These are phyloP conservation scores for Syzygium malaccense DNA, from an alignment of 441 rosid species.

Conservation along the genomic window DNA sequence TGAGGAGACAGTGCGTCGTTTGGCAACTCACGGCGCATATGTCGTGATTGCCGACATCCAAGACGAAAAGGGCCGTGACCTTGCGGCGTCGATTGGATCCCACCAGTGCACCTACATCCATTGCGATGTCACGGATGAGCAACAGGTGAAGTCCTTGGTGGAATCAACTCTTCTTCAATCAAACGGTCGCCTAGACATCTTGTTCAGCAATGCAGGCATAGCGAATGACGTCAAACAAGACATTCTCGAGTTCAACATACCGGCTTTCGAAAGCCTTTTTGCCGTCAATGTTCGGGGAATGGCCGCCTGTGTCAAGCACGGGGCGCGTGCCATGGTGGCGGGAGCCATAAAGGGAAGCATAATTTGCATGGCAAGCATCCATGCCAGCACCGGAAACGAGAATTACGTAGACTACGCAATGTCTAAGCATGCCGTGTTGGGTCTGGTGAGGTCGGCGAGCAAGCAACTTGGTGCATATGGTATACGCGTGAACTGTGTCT, in stretches of 20 bases:
- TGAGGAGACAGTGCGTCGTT: background rate
- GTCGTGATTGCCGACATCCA: conserved; percentile 11
- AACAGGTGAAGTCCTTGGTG: conserved; percentile 5
- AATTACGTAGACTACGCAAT: background rate
- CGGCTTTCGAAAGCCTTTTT: background rate
- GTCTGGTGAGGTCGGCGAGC: conserved; percentile 5
- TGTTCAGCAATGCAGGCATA: conserved; percentile 12
- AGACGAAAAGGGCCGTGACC: conserved; percentile 5
- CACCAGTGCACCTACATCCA: conserved; percentile 1
- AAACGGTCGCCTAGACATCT: conserved; percentile 2
- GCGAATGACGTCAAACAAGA: background rate
- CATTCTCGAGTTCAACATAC: conserved; percentile 2
- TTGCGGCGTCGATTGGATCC: background rate
- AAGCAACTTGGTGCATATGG: background rate
- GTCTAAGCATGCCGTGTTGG: conserved; percentile 13
- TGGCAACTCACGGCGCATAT: conserved; percentile 3
- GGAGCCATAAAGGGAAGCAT: conserved; percentile 7
- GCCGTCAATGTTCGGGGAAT: conserved; percentile 1
- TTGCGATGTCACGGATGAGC: conserved; percentile 8
- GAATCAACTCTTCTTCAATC: background rate
- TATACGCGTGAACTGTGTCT: no score
- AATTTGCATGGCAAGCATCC: conserved; percentile 5
- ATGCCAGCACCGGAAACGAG: background rate
- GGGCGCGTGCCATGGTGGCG: conserved; percentile 11
- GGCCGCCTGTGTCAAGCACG: conserved; percentile 5